phyloP scores from a whole-genome alignment of 1,284 basidiomycete genomes.

The Erythrobasidium hasegawianum region DNA sequence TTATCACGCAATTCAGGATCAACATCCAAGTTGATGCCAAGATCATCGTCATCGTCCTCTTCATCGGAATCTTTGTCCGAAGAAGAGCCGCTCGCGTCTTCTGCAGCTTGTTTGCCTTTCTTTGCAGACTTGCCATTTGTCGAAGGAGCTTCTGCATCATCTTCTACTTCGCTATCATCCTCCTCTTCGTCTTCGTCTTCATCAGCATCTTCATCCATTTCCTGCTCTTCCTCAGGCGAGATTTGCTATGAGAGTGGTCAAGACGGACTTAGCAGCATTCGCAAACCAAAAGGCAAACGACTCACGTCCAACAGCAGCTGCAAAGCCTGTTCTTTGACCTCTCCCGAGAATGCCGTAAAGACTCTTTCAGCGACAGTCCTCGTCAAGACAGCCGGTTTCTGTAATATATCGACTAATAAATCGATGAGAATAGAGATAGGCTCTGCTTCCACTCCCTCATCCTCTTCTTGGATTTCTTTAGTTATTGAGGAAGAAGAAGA shows the following conservation, averaged over 20 bases:
- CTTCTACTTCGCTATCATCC: conserved; percentile 39
- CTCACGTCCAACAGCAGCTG: conserved; percentile 78
- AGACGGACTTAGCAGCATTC: too few species aligned
- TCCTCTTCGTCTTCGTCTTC: too few species aligned
- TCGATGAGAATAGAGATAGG: conserved; percentile 84
- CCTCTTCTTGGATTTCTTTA: conserved; percentile 48
- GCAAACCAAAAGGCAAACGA: too few species aligned
- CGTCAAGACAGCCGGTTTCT: conserved; percentile 76
- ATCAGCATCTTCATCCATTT: conserved; percentile 49
- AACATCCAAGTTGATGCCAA: conserved; percentile 55
- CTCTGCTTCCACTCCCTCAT: conserved; percentile 52
- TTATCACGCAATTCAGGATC: conserved; percentile 64
- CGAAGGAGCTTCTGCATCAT: conserved; percentile 46
- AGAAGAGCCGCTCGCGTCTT: not conserved
- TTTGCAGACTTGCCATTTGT: conserved; percentile 8
- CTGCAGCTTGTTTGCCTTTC: conserved; percentile 1
- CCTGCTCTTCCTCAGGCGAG: conserved; percentile 49
- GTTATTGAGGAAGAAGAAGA: conserved; percentile 21
- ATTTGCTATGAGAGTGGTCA: conserved; percentile 68
- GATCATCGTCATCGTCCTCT: conserved; percentile 56
- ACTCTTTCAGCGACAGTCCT: conserved; percentile 75
- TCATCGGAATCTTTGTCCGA: conserved; percentile 45
- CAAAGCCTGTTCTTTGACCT: conserved; percentile 69
- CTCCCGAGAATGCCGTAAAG: conserved; percentile 69
- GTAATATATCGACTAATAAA: conserved; percentile 79